phyloP scores from a whole-genome alignment of 1,284 basidiomycete species.

The Ustilago nuda region DNA sequence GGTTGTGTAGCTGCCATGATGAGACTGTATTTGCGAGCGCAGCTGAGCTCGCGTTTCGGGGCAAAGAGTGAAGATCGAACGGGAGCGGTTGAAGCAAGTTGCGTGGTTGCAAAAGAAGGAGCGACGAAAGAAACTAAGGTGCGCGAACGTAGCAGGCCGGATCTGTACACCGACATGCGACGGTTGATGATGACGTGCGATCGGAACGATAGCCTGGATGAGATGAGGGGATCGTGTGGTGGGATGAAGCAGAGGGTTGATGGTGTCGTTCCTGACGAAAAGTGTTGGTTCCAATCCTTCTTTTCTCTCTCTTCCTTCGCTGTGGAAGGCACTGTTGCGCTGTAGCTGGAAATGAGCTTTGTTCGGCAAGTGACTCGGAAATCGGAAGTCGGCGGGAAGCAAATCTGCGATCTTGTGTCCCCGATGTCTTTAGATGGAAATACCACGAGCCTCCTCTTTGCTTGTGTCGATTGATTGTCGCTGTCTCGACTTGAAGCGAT shows the following conservation, averaged over 20 bases:
- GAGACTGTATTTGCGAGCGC: slow-evolving; percentile 34
- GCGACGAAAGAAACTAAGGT: slow-evolving; percentile 11
- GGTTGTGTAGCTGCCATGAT: slow-evolving; percentile 48
- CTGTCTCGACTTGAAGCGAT: background rate
- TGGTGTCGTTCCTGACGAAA: background rate
- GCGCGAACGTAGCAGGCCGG: slow-evolving; percentile 14
- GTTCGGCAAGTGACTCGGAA: slow-evolving; percentile 13
- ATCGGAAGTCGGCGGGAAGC: background rate
- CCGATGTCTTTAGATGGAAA: too few species aligned
- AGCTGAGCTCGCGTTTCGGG: slow-evolving; percentile 26
- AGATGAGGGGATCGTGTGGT: background rate
- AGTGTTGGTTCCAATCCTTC: slow-evolving; percentile 13
- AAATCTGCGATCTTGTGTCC: too few species aligned
- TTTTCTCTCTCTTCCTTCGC: slow-evolving; percentile 4
- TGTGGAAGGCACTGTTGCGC: slow-evolving; percentile 17
- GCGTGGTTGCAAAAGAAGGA: slow-evolving; percentile 12
- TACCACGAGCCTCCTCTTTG: slow-evolving; percentile 20
- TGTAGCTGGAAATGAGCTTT: background rate
- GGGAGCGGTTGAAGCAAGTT: background rate
- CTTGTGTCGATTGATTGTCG: background rate
- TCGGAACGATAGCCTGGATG: background rate
- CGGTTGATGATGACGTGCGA: background rate
- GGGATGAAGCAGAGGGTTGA: background rate
- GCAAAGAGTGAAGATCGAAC: background rate
- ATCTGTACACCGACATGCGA: slow-evolving; percentile 38